Conservation (phyloP, 495 filamentous ascomycete genomes). For the Aspergillus homomorphus region DNA sequence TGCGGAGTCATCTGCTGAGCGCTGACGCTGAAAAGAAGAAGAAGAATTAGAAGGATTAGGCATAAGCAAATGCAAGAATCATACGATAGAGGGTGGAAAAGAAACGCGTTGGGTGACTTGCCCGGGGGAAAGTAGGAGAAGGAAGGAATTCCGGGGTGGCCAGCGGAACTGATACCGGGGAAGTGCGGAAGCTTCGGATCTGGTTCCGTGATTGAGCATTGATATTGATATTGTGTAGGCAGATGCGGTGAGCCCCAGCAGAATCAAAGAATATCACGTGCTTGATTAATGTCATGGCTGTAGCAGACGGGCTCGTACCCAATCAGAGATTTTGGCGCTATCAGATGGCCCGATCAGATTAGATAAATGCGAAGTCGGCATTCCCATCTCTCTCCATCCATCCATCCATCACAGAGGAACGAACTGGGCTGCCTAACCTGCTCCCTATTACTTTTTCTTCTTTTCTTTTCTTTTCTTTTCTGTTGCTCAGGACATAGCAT, state of each 20-base stretch:
- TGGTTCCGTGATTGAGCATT: neutral
- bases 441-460: too few species aligned
- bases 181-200: neutral
- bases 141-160: neutral
- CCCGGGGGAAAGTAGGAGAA: neutral
- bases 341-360: conserved; percentile 6
- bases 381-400: neutral
- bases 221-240: too few species aligned
- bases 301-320: neutral
- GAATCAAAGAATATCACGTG: too few species aligned
- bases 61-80: too few species aligned
- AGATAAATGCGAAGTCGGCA: neutral
- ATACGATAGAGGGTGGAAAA: too few species aligned
- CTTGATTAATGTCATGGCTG: too few species aligned
- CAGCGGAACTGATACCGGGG: neutral
- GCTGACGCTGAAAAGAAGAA: neutral
- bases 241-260: too few species aligned
- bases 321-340: neutral
- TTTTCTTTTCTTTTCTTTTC: too few species aligned
- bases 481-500: too few species aligned
- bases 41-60: neutral
- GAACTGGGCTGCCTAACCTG: too few species aligned
- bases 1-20: neutral
- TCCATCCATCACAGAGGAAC: neutral
- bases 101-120: too few species aligned